These are phyloP conservation scores for Myrica gale DNA, from an alignment of 306 rosid species.

Conservation along the genomic window DNA sequence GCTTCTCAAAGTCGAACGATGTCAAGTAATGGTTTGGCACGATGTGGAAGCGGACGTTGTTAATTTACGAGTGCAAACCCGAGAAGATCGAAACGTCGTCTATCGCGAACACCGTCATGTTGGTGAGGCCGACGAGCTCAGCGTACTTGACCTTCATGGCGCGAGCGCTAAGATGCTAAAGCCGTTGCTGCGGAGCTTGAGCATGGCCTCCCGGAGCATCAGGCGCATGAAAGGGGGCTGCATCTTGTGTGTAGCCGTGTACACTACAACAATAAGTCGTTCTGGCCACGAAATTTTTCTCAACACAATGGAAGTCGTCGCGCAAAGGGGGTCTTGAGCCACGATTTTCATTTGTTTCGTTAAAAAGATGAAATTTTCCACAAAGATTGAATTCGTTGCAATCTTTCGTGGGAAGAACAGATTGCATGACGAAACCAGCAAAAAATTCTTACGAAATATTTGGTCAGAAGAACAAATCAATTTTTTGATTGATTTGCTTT, in stretches of 20 bases:
- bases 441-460: too few relatives aligned
- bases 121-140: slow-evolving; percentile 51
- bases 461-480: too few relatives aligned
- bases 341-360: too few relatives aligned
- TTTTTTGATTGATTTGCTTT: too few relatives aligned
- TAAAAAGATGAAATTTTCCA: too few relatives aligned
- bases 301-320: too few relatives aligned
- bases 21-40: slow-evolving; percentile 56
- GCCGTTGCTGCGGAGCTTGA: slow-evolving; percentile 67
- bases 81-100: slow-evolving; percentile 65
- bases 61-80: slow-evolving; percentile 60
- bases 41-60: slow-evolving; percentile 58
- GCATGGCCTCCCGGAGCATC: slow-evolving; percentile 63
- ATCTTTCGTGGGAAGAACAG: too few relatives aligned
- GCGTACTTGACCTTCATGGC: slow-evolving; percentile 63
- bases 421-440: too few relatives aligned
- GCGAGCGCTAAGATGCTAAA: slow-evolving; percentile 61
- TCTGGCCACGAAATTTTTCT: too few relatives aligned
- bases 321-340: too few relatives aligned
- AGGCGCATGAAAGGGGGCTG: slow-evolving; percentile 48
- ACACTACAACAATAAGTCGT: neutral
- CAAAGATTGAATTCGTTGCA: too few relatives aligned
- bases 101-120: slow-evolving; percentile 66
- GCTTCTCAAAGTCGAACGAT: slow-evolving; percentile 53
- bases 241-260: slow-evolving; percentile 9